Evolutionary conservation across 2,329 filamentous ascomycete species (phyloP).

Genomic region (Ophiosphaerella narmari): DNA sequence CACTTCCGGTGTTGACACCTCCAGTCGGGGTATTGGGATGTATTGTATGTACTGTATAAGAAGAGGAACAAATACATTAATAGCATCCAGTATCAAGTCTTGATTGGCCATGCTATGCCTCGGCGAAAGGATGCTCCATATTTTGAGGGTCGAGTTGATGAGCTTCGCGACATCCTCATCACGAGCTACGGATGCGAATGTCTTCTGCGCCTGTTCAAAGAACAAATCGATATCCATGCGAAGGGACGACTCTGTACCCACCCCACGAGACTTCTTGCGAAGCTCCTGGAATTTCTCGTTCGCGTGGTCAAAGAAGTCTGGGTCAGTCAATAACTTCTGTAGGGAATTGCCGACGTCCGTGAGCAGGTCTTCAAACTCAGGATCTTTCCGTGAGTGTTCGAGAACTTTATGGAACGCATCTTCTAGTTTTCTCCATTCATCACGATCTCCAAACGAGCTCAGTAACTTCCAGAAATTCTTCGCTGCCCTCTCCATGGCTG

Average conservation of each 20-base stretch:
- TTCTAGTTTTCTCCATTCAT: constrained; percentile 78
- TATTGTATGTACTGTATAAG: constrained; percentile 80
- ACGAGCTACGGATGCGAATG: constrained; percentile 68
- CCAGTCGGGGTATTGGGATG: constrained; percentile 87
- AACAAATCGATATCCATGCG: constrained; percentile 74
- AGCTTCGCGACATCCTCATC: constrained; percentile 76
- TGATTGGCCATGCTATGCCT: constrained; percentile 66
- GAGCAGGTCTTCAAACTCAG: constrained; percentile 80
- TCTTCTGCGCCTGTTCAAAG: constrained; percentile 69
- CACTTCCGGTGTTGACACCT: constrained; percentile 79
- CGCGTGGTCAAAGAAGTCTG: constrained; percentile 79
- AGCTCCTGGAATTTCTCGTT: constrained; percentile 68
- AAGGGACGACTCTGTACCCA: constrained; percentile 69
- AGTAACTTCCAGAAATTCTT: constrained; percentile 81
- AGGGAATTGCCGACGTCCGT: constrained; percentile 73
- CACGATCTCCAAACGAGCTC: constrained; percentile 74
- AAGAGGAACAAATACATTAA: constrained; percentile 81
- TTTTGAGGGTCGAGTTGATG: constrained; percentile 66
- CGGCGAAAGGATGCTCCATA: constrained; percentile 73
- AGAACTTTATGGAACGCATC: constrained; percentile 70
- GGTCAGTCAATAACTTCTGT: constrained; percentile 82
- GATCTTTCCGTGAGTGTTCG: constrained; percentile 74
- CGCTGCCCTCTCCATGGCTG: constrained; percentile 74
- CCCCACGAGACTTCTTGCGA: constrained; percentile 58
- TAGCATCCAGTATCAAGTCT: constrained; percentile 73